Evolutionary conservation across 345 rosid species (phyloP).

Genomic region (Excoecaria cochinchinensis): DNA sequence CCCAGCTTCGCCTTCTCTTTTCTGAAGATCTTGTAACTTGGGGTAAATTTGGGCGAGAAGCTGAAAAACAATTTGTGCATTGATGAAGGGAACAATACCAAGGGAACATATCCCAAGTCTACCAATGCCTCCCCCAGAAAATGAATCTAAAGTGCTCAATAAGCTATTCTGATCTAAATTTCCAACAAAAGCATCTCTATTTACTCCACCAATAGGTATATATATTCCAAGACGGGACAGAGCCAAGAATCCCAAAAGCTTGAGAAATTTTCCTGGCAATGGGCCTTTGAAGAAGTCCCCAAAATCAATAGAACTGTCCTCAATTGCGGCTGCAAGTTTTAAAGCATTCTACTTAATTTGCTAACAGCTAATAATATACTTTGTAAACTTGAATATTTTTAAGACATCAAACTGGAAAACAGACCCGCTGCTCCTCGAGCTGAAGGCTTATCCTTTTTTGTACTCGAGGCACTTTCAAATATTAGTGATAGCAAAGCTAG

Average conservation of each 20-base stretch:
- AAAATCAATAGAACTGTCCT: conserved; percentile 95
- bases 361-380: conserved; percentile 11
- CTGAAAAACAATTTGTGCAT: conserved; percentile 95
- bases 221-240: conserved; percentile 91
- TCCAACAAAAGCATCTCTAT: conserved; percentile 85
- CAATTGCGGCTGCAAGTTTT: conserved; percentile 78
- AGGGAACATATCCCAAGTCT: conserved; percentile 96
- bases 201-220: conserved; percentile 94
- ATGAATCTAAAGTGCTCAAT: conserved; percentile 89
- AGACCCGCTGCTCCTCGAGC: conserved; percentile 85
- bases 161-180: conserved; percentile 91
- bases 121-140: conserved; percentile 98
- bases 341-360: conserved; percentile 28
- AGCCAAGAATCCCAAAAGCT: conserved; percentile 80
- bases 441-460: conserved; percentile 61
- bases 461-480: conserved; percentile 57
- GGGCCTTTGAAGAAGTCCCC: conserved; percentile 97
- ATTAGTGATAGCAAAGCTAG: conserved; percentile 51
- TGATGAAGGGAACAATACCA: conserved; percentile 95
- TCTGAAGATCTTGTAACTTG: conserved; percentile 98
- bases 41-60: conserved; percentile 96
- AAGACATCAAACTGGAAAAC: conserved; percentile 16
- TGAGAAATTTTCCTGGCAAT: conserved; percentile 86
- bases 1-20: conserved; percentile 98
- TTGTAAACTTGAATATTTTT: conserved; percentile 3